Conservation (phyloP, 2,329 filamentous ascomycete genomes). For the Diplodia corticola region DNA sequence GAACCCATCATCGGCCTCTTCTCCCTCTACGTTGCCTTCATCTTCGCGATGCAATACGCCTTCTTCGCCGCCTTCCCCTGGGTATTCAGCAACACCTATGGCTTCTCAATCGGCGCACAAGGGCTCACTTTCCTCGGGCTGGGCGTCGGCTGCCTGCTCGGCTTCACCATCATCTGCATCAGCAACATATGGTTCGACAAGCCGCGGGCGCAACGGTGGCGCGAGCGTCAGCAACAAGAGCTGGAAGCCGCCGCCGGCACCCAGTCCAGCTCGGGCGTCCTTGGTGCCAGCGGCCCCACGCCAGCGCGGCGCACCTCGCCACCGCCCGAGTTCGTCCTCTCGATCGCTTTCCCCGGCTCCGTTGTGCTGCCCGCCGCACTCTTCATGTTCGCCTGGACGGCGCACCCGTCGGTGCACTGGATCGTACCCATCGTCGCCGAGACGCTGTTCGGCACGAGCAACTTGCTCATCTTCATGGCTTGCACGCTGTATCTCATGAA, state of each 20-base stretch:
- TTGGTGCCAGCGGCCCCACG: slow-evolving; percentile 4
- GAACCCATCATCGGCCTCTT: slow-evolving; percentile 46
- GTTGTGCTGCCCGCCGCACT: slow-evolving; percentile 36
- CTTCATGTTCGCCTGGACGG: slow-evolving; percentile 45
- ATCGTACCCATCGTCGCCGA: slow-evolving; percentile 40
- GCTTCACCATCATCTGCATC: slow-evolving; percentile 27
- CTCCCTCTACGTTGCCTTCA: slow-evolving; percentile 45
- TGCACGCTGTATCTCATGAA: slow-evolving; percentile 54
- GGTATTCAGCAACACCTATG: slow-evolving; percentile 26
- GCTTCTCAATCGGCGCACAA: slow-evolving; percentile 33
- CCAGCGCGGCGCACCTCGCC: background rate
- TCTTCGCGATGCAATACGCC: slow-evolving; percentile 41
- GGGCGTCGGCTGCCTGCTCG: slow-evolving; percentile 26
- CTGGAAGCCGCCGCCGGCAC: background rate
- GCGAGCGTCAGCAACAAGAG: background rate
- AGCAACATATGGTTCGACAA: slow-evolving; percentile 35
- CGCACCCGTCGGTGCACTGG: slow-evolving; percentile 39
- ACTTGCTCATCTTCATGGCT: slow-evolving; percentile 37
- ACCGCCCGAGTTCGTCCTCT: slow-evolving; percentile 37
- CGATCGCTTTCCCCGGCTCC: slow-evolving; percentile 38
- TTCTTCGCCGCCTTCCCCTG: slow-evolving; percentile 30
- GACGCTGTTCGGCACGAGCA: slow-evolving; percentile 31
- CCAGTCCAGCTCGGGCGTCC: background rate
- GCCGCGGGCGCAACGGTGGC: slow-evolving; percentile 9
- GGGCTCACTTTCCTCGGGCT: slow-evolving; percentile 31